phyloP scores from a whole-genome alignment of 192 early-diverging fungal genomes.

The Linnemannia exigua region DNA sequence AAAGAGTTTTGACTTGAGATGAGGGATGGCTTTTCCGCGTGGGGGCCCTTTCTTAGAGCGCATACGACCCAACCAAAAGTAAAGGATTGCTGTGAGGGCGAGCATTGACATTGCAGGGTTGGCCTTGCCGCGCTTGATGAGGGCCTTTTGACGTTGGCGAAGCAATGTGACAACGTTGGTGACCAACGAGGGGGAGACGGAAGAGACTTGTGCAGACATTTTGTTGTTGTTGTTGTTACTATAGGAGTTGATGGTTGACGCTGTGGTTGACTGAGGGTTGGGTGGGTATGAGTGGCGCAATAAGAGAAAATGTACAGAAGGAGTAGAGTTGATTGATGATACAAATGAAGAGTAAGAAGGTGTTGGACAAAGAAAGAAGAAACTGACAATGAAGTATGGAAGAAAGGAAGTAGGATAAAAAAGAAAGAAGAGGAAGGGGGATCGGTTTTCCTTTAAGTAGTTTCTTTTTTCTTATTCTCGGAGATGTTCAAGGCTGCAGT shows the following conservation, averaged over 20 bases:
- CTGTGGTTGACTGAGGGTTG: not conserved
- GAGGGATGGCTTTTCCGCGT: conserved; percentile 54
- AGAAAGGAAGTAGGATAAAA: not conserved
- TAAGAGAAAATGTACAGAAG: conserved; percentile 11
- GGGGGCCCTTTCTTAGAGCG: conserved; percentile 46
- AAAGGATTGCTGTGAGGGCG: conserved; percentile 49
- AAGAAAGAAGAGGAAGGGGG: conserved; percentile 1
- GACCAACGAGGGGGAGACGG: conserved; percentile 34
- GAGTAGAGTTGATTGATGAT: not conserved
- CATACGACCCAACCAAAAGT: conserved; percentile 54
- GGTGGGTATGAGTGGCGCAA: not conserved
- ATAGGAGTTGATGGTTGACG: too few species aligned
- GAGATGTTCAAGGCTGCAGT: not conserved
- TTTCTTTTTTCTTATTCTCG: not conserved
- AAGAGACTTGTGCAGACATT: conserved; percentile 32
- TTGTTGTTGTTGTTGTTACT: not conserved
- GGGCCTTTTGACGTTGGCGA: conserved; percentile 48
- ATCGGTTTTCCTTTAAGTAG: not conserved
- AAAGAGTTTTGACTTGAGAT: conserved; percentile 41
- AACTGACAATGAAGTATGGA: not conserved
- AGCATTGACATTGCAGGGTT: conserved; percentile 56
- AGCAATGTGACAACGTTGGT: conserved; percentile 42
- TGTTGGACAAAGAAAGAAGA: not conserved
- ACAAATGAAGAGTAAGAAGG: conserved; percentile 3
- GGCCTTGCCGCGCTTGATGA: conserved; percentile 52